A percentile compares a stretch with the other conserved stretches of the same genome.
Evolutionary conservation across 164 flowering plant species (phyloP).

Genomic region (Saururus chinensis): DNA sequence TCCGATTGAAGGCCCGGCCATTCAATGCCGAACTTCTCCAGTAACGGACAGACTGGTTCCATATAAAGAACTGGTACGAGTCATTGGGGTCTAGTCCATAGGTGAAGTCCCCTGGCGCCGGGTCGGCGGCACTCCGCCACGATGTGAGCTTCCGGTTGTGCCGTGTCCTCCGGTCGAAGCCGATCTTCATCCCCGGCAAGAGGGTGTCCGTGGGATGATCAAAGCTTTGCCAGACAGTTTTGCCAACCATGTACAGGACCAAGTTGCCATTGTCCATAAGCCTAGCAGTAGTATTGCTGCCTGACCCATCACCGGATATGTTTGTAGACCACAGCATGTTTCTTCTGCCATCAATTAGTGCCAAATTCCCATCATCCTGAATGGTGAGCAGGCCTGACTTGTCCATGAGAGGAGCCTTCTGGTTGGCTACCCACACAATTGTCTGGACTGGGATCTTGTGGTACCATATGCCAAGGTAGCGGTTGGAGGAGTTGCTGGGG

Average conservation of each 20-base stretch:
- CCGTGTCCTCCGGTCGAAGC: not conserved
- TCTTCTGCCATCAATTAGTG: not conserved
- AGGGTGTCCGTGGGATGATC: constrained; percentile 5
- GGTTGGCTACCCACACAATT: constrained; percentile 36
- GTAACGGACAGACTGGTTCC: not conserved
- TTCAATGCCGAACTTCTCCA: constrained; percentile 18
- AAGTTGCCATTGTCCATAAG: not conserved
- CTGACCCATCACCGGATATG: too few relatives aligned
- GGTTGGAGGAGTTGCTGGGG: constrained; percentile 6
- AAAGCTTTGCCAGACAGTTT: constrained; percentile 15
- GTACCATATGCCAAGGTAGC: constrained; percentile 32
- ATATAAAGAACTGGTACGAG: constrained; percentile 6
- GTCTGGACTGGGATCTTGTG: not conserved
- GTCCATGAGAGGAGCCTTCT: constrained; percentile 14
- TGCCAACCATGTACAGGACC: too few relatives aligned
- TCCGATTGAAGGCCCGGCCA: constrained; percentile 3
- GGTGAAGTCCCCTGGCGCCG: constrained; percentile 6
- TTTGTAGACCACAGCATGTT: not conserved
- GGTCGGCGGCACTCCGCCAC: constrained; percentile 7
- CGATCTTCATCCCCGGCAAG: constrained; percentile 6
- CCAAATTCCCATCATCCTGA: not conserved
- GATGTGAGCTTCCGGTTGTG: not conserved
- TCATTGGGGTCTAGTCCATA: not conserved
- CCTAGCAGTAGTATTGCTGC: not conserved
- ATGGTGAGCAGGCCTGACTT: constrained; percentile 1